Evolutionary conservation across 768 basidiomycete species (phyloP), one percentile per base, ranked within the genome.

Genomic region (Termitomyces sp.): DNA sequence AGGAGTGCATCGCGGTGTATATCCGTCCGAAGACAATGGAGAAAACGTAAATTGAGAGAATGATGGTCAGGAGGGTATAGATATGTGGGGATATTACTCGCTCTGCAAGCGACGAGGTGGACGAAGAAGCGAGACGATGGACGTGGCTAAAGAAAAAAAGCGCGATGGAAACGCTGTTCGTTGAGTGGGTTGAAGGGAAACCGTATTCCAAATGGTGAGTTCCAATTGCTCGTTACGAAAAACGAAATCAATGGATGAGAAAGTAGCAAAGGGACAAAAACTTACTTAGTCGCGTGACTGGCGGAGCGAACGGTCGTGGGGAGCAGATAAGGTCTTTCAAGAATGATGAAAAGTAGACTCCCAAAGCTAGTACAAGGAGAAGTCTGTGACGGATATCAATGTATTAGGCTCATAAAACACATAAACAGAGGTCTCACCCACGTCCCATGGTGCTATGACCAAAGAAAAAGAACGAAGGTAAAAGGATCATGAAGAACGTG

Each of bases 111-210:
- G 56, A 46, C 11, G 61, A 48, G 10, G 59, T 22, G 19, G 66
- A 53, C 9, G 63, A 66, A 28, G 71, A 72, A 22, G 81, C 76
- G 40, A 84, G 76, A n/a, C 71, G 70, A 65, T 84, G 78, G 49
- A 85, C 65, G 43, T 83, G 75, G 3, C 80, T 70, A 58, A 79
- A 86, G 57, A 91, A 76, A 70, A 90, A 91, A 3, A 98, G 78
- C 0, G 93, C 93, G 64, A 97, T 89, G 26, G 92, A 95, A 50
- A 93, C 79, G 52, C 85, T 82, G 68, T 97, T 96, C 8, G 94
- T 92, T 2, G 92, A 90, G 64, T 99, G 96, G 0, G 95, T 97
- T 0, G 93, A 96, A 0, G 94, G 95, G 65, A 98, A 96, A 22
- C 96, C 96, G 62, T 96, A 96, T 72, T 96, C 93, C 2, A 91